phyloP scores from a whole-genome alignment of 2,329 filamentous ascomycete genomes.

The Ustilaginoidea virens region DNA sequence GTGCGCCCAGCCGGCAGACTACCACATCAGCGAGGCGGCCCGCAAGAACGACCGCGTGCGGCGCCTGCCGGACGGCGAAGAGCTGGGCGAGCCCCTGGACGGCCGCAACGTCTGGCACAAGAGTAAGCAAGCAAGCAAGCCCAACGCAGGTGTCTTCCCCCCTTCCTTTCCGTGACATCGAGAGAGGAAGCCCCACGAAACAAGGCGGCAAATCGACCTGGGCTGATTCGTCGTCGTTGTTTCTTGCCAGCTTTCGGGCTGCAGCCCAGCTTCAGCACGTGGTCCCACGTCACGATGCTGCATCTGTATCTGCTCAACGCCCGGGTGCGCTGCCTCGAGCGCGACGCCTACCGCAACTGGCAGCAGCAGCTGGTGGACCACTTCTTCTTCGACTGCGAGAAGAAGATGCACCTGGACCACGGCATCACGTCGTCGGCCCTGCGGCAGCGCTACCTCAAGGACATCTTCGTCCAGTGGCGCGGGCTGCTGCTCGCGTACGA shows the following conservation, averaged over 20 bases:
- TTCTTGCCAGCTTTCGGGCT: constrained; percentile 69
- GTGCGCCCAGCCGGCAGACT: constrained; percentile 59
- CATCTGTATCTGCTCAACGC: constrained; percentile 88
- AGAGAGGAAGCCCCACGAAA: not conserved
- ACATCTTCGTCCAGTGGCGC: constrained; percentile 87
- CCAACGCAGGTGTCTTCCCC: no score
- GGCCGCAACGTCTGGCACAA: constrained; percentile 50
- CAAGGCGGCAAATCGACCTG: no score
- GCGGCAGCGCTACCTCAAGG: constrained; percentile 59
- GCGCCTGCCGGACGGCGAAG: constrained; percentile 63
- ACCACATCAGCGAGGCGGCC: constrained; percentile 54
- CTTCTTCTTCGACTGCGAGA: constrained; percentile 83
- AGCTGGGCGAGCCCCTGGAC: constrained; percentile 43
- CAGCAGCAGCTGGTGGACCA: constrained; percentile 88
- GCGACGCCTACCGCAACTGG: constrained; percentile 55
- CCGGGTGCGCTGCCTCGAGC: constrained; percentile 64
- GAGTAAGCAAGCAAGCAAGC: constrained; percentile 37
- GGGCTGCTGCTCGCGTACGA: constrained; percentile 74
- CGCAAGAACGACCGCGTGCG: constrained; percentile 52
- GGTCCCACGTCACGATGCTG: constrained; percentile 91
- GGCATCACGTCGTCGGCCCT: constrained; percentile 44
- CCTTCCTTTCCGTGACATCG: not conserved
- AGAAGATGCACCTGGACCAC: constrained; percentile 69
- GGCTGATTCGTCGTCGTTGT: no score
- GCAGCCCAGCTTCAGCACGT: constrained; percentile 79